phyloP scores from a whole-genome alignment of 306 rosid species.

The Vigna mungo region DNA sequence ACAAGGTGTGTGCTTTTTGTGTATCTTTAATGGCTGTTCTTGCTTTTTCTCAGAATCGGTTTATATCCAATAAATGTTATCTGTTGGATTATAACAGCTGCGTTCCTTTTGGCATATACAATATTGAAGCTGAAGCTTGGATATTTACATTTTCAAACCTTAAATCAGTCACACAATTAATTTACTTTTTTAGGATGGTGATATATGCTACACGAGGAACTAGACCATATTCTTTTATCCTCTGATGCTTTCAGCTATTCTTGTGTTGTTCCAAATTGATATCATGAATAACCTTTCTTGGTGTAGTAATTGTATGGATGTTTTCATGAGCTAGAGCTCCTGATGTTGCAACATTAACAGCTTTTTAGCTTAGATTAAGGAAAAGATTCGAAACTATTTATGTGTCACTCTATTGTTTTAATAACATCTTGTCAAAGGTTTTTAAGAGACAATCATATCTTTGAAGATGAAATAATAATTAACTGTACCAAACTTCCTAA shows the following conservation, averaged over 20 bases:
- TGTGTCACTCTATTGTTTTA: neutral
- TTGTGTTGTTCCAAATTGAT: neutral
- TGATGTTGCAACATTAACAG: no score
- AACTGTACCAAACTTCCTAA: neutral
- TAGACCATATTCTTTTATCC: neutral
- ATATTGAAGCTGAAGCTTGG: no score
- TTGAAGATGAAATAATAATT: neutral
- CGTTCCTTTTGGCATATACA: neutral
- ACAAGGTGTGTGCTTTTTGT: constrained; percentile 54
- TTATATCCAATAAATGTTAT: neutral
- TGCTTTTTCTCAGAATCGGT: neutral
- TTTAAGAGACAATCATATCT: neutral
- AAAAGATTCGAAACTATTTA: neutral
- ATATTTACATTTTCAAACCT: no score
- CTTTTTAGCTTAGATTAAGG: no score
- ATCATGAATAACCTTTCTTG: neutral
- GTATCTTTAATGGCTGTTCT: neutral
- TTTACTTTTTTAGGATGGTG: neutral
- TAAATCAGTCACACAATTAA: no score
- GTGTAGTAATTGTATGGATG: neutral
- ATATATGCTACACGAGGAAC: neutral
- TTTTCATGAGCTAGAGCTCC: neutral
- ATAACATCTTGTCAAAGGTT: neutral
- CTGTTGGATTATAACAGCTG: neutral
- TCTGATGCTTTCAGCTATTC: neutral